Conservation (phyloP, 768 basidiomycete species). For the Roridomyces roridus region DNA sequence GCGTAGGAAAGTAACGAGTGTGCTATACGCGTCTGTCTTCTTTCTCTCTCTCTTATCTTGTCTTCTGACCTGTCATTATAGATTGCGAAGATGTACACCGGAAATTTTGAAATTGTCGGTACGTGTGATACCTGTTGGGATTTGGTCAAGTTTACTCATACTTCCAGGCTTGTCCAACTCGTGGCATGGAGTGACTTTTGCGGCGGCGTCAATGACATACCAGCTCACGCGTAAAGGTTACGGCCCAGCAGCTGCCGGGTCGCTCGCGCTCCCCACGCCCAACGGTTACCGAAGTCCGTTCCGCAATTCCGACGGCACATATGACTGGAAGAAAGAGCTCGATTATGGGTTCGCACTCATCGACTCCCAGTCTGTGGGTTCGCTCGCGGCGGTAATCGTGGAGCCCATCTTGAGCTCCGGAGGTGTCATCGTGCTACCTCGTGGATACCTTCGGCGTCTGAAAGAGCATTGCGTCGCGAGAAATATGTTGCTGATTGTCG, state of each 20-base stretch:
- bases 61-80: not conserved
- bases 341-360: conserved; percentile 28
- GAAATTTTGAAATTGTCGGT: conserved; percentile 31
- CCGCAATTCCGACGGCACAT: conserved; percentile 27
- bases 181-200: conserved; percentile 29
- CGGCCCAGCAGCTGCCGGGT: conserved; percentile 26
- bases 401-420: conserved; percentile 30
- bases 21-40: conserved; percentile 20
- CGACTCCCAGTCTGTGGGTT: conserved; percentile 25
- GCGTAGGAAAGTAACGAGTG: conserved; percentile 24
- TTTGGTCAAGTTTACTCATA: not conserved
- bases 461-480: conserved; percentile 26
- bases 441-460: conserved; percentile 26
- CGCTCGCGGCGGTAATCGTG: conserved; percentile 29
- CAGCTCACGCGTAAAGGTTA: conserved; percentile 28
- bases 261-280: conserved; percentile 27
- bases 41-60: not conserved
- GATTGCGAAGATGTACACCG: conserved; percentile 29
- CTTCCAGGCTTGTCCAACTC: conserved; percentile 26
- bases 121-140: not conserved
- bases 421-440: conserved; percentile 27
- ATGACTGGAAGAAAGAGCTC: conserved; percentile 29
- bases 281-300: conserved; percentile 29
- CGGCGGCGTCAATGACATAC: conserved; percentile 30
- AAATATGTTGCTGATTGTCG: conserved; percentile 21